Evolutionary conservation across 306 rosid species (phyloP).

Genomic region (Coriaria nepalensis): DNA sequence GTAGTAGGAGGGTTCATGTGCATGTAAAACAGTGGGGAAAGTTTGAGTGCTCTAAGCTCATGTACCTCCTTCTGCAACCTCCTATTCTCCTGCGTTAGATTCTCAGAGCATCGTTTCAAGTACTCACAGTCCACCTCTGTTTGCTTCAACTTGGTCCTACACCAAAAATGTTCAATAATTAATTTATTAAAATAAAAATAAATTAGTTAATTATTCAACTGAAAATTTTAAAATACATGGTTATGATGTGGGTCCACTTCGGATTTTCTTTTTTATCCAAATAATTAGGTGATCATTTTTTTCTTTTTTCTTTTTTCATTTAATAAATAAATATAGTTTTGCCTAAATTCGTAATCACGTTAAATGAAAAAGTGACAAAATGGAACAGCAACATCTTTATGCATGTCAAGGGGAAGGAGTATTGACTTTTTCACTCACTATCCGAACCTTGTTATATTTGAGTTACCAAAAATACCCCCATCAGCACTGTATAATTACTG

Average conservation of each 20-base stretch:
- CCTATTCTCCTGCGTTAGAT: slow-evolving; percentile 67
- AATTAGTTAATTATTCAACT: no score
- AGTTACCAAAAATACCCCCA: slow-evolving; percentile 16
- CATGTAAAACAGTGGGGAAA: slow-evolving; percentile 81
- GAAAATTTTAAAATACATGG: no score
- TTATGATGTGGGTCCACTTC: no score
- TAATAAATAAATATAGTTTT: not conserved
- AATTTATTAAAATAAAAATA: no score
- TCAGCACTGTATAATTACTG: slow-evolving; percentile 7
- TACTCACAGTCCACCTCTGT: slow-evolving; percentile 91
- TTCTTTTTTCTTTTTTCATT: not conserved
- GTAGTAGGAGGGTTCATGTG: slow-evolving; percentile 95
- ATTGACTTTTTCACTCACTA: slow-evolving; percentile 3
- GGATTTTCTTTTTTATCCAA: no score
- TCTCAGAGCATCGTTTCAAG: slow-evolving; percentile 75
- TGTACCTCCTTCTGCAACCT: slow-evolving; percentile 82
- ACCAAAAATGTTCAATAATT: not conserved
- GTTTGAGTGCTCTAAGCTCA: slow-evolving; percentile 80
- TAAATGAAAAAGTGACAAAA: not conserved
- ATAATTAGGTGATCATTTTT: no score
- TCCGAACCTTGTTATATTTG: slow-evolving; percentile 4
- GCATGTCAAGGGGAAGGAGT: no score
- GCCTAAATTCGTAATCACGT: not conserved
- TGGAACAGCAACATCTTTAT: no score
- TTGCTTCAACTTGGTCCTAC: slow-evolving; percentile 94